These are phyloP conservation scores for Nakazawaea wyomingensis DNA, from an alignment of 805 yeast species.

Conservation along the genomic window DNA sequence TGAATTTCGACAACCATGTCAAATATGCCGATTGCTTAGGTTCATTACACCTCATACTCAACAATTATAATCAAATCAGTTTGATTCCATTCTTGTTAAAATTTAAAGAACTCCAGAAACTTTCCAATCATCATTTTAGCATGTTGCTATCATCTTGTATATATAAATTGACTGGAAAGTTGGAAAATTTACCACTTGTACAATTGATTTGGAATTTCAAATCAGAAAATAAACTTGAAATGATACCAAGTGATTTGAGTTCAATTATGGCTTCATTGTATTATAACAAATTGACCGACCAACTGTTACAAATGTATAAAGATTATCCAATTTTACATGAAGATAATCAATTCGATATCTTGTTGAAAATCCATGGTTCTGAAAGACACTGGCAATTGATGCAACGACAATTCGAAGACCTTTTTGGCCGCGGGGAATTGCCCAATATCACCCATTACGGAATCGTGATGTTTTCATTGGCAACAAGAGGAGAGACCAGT, in stretches of 20 bases:
- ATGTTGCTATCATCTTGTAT: conserved; percentile 9
- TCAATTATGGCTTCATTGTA: conserved; percentile 17
- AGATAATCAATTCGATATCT: conserved; percentile 42
- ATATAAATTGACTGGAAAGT: conserved; percentile 1
- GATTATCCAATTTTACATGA: conserved; percentile 35
- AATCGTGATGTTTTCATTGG: conserved; percentile 56
- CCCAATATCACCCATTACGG: conserved; percentile 46
- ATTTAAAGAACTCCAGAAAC: conserved; percentile 2
- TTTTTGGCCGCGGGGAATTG: conserved; percentile 47
- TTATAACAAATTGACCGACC: conserved; percentile 16
- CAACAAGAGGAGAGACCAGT: conserved; percentile 40
- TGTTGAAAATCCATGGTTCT: conserved; percentile 41
- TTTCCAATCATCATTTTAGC: conserved; percentile 11
- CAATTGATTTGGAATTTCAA: conserved; percentile 7
- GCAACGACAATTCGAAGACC: conserved; percentile 50
- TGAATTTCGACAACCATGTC: conserved; percentile 6
- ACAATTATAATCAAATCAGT: neutral
- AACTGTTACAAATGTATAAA: conserved; percentile 31
- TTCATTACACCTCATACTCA: conserved; percentile 2
- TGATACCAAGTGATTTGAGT: conserved; percentile 10
- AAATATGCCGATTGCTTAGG: neutral
- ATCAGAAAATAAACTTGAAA: neutral
- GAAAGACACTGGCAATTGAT: conserved; percentile 48
- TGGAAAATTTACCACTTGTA: neutral
- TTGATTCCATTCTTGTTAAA: conserved; percentile 2